Evolutionary conservation across 345 rosid genomes (phyloP), one percentile per base, ranked within the genome.

Genomic region (Arabidopsis suecica): DNA sequence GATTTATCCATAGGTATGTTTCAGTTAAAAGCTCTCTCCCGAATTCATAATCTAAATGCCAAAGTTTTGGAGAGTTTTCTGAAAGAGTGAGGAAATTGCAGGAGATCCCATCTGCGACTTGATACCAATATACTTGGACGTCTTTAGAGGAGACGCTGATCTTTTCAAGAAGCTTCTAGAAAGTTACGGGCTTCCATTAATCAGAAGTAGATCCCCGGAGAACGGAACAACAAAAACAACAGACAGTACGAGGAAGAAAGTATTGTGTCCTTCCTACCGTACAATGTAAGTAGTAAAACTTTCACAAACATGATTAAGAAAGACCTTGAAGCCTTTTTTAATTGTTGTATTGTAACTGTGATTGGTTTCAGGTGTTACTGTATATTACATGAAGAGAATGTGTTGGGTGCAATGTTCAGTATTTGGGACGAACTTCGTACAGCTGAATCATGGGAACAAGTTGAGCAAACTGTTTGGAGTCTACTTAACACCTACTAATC

Each of bases 371-470:
- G 96, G 97, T 91, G 98, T 79, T 95, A 89, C 73, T 95, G 97
- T 73, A 80, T 92, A 48, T 79, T 92, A 73, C 92, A 91, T 72
- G 93, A 95, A 3, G 99, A 91, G 44, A 91, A 90, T 68, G 79
- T 95, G 48, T 79, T 95, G 83, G 97, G 96, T 22, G 88, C 97
- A 23, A 85, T 95, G 60, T 95, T 88, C 76, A 56, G 91, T 55
- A 82, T 82, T 5, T 90, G 99, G 97, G 85, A 83, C 61, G 91
- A 89, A 59, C 92, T 89, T 53, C 69, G 83, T 44, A 66, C 58
- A 14, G 93, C 89, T 0, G 74, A 85, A 25, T 83, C 97, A 49
- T 92, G 97, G 99, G 94, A 95, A 81, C 96, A 88, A 78, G 85
- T 95, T 59, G 99, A 91, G 83, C 79, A 62, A 41, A 71, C 79